Percentiles rank a stretch among this genome's conserved stretches.
Conservation (phyloP, 306 rosid species). For the Cicer judaicum region DNA sequence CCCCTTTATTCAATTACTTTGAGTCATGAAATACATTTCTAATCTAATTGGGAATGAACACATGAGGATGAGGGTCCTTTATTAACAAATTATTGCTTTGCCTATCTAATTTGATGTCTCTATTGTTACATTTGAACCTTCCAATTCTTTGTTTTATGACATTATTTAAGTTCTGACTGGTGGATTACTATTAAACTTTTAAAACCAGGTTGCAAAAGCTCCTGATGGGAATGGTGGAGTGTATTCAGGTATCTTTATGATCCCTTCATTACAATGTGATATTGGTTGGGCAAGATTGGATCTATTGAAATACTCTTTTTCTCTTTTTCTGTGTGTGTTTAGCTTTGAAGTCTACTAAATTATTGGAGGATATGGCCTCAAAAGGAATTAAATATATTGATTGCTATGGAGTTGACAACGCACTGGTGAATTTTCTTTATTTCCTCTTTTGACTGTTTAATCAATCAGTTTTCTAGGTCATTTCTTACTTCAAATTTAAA, state of each 20-base stretch:
- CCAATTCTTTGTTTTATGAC: conserved; percentile 38
- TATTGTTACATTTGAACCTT: conserved; percentile 16
- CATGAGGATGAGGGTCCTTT: conserved; percentile 16
- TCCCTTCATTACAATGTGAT: conserved; percentile 19
- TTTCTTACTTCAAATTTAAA: conserved; percentile 34
- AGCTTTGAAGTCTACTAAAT: conserved; percentile 77
- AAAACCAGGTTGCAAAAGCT: conserved; percentile 90
- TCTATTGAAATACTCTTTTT: neutral
- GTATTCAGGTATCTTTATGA: conserved; percentile 67
- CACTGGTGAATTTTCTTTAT: conserved; percentile 64
- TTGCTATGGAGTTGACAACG: conserved; percentile 98
- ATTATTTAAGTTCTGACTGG: conserved; percentile 33
- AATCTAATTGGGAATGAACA: conserved; percentile 28
- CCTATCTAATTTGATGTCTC: conserved; percentile 29
- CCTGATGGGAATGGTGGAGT: conserved; percentile 99
- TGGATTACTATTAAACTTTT: conserved; percentile 49
- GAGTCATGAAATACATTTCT: conserved; percentile 2
- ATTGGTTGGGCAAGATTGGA: conserved; percentile 35
- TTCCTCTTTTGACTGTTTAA: conserved; percentile 36
- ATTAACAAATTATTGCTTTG: conserved; percentile 13
- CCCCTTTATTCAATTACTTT: conserved; percentile 5
- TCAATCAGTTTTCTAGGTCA: conserved; percentile 26
- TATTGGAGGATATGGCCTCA: conserved; percentile 92
- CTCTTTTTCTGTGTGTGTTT: conserved; percentile 43
- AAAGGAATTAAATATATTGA: conserved; percentile 90